Evolutionary conservation across 1,284 basidiomycete genomes (phyloP), one percentile per base, ranked within the genome.

Genomic region (Farysia itapuensis): DNA sequence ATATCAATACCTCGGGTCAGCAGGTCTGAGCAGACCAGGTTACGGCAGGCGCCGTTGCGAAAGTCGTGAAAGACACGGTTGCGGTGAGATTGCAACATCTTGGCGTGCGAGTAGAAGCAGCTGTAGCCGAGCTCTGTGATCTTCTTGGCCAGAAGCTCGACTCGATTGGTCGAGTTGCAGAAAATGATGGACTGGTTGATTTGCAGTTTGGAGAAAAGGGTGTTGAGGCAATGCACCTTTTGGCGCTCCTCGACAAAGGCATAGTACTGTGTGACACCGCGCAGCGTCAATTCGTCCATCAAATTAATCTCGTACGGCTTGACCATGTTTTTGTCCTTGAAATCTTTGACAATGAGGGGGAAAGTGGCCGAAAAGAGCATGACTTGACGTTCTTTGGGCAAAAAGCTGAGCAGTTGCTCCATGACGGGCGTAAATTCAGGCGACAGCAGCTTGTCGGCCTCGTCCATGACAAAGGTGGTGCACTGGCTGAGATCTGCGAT

Each of bases 31-130:
- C 95, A 98, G 74, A 98, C 94, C 63, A 98, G 85, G 80, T 97
- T 98, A 67, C 94, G 87, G 81, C 93, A 97, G 44, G 93, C 90
- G 61, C 94, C 94, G 74, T 92, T 91, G 65, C 94, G 87, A 85
- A 98, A 98, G 79, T 98, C 94, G 81, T 98, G 95, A 84, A 98
- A 98, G 66, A 98, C 95, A 74, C 94, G 88, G 81, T 98, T 98
- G 60, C 95, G 90, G 79, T 97, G 91, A 25, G 88, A 87, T 80
- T 98, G 95, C 14, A 96, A 86, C 95, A 98, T 98, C 81, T 95
- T 95, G 42, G 94, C 95, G 78, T 98, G 94, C 44, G 94, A 97
- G 83, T 96, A 98, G 84, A 98, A 98, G 82, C 95, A 98, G 38
- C 93, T 97, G 80, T 98, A 98, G 67, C 95, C 95, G 42, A 97